Percentiles rank a stretch among this genome's conserved stretches.
Conservation (phyloP, 768 basidiomycete genomes). For the Xerocomellus intermedius region DNA sequence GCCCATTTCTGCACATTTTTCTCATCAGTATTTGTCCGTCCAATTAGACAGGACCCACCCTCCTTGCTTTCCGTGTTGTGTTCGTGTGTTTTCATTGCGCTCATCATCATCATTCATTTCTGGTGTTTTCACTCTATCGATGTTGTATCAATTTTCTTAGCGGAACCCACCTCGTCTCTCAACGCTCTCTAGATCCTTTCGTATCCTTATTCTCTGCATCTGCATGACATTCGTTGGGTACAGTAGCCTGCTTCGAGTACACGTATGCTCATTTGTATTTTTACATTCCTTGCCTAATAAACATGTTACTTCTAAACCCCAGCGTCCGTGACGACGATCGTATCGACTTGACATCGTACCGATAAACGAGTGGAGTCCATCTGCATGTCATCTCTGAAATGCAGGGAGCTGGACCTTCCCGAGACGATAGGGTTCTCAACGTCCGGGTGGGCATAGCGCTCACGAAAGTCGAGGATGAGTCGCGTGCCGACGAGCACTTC, state of each 20-base stretch:
- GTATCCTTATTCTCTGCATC: conserved; percentile 13
- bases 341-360: conserved; percentile 20
- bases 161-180: conserved; percentile 8
- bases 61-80: conserved; percentile 12
- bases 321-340: conserved; percentile 12
- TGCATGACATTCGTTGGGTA: conserved; percentile 10
- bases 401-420: conserved; percentile 14
- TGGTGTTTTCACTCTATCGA: conserved; percentile 4
- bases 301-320: not conserved
- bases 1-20: not conserved
- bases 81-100: not conserved
- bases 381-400: conserved; percentile 8
- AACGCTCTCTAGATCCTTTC: conserved; percentile 1
- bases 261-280: conserved; percentile 17
- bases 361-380: conserved; percentile 2
- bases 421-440: conserved; percentile 2
- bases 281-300: conserved; percentile 12
- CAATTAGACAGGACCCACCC: conserved; percentile 14
- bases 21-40: conserved; percentile 6
- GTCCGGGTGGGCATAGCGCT: conserved; percentile 24
- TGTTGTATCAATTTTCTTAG: conserved; percentile 14
- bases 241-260: not conserved
- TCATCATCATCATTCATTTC: not conserved
- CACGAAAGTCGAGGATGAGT: conserved; percentile 33
- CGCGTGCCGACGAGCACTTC: conserved; percentile 31